These are phyloP conservation scores for Russula virescens DNA, from an alignment of 768 basidiomycete species.

Conservation along the genomic window DNA sequence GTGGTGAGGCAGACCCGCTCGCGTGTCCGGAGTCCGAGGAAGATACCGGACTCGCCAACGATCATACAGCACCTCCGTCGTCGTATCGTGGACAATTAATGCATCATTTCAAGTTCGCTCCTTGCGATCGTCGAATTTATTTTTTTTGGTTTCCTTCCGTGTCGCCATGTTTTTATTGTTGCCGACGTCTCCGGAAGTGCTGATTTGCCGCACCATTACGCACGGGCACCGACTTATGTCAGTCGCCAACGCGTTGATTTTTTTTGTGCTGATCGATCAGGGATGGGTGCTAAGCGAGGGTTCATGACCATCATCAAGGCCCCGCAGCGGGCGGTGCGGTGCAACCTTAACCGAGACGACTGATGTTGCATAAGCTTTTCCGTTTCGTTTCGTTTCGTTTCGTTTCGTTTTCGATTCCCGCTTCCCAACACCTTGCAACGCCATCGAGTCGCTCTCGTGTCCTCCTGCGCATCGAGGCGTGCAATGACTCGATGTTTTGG, in stretches of 20 bases:
- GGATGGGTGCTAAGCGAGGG: slow-evolving; percentile 10
- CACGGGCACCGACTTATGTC: slow-evolving; percentile 8
- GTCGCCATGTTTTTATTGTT: background rate
- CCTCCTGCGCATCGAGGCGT: background rate
- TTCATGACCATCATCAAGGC: slow-evolving; percentile 1
- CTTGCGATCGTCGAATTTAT: background rate
- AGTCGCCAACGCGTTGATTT: background rate
- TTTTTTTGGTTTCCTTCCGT: background rate
- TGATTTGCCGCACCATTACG: background rate
- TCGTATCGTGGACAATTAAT: background rate
- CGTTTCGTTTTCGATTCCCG: background rate
- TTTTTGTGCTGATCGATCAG: slow-evolving; percentile 11
- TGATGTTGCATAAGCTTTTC: background rate
- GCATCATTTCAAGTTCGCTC: background rate
- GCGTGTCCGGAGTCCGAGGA: background rate
- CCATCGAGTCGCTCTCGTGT: background rate
- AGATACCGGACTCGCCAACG: background rate
- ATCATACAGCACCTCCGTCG: background rate
- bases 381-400: background rate
- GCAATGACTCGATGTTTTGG: background rate
- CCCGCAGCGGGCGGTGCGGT: slow-evolving; percentile 1
- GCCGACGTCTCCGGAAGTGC: background rate
- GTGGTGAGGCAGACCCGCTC: slow-evolving; percentile 10
- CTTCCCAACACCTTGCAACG: background rate
- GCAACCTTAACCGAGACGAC: slow-evolving; percentile 1